These are phyloP conservation scores for Saccharomycopsis fermentans DNA, from an alignment of 805 yeast species.

Conservation along the genomic window DNA sequence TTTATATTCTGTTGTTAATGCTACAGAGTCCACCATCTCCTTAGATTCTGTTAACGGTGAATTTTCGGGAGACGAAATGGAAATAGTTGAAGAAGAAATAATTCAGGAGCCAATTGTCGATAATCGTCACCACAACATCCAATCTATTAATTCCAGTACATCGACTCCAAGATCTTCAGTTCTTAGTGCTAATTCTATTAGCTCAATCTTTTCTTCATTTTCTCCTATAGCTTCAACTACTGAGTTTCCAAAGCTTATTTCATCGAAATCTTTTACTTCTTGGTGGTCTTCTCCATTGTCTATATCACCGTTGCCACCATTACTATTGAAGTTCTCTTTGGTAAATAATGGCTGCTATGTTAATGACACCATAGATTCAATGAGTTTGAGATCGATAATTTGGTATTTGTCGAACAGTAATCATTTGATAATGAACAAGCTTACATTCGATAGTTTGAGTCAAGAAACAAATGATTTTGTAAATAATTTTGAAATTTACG, in stretches of 20 bases:
- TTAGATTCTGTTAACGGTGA: slow-evolving; percentile 11
- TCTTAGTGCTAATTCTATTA: slow-evolving; percentile 9
- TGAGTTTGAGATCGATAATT: slow-evolving; percentile 10
- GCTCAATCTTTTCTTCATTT: slow-evolving; percentile 6
- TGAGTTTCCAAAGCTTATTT: neutral
- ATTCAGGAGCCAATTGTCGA: slow-evolving; percentile 1
- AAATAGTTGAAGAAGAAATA: neutral
- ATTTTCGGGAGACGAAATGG: slow-evolving; percentile 7
- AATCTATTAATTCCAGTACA: neutral
- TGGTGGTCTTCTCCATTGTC: slow-evolving; percentile 16
- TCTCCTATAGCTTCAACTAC: neutral
- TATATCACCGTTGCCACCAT: slow-evolving; percentile 15
- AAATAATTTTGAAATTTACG: slow-evolving; percentile 10
- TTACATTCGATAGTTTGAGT: slow-evolving; percentile 9
- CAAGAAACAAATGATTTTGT: slow-evolving; percentile 10
- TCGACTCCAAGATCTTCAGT: slow-evolving; percentile 15
- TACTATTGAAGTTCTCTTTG: slow-evolving; percentile 13
- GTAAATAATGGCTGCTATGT: slow-evolving; percentile 2
- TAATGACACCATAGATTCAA: slow-evolving; percentile 8
- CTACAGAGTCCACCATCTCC: slow-evolving; percentile 9
- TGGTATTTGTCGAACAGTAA: slow-evolving; percentile 14
- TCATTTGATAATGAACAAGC: slow-evolving; percentile 6
- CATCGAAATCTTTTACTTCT: slow-evolving; percentile 6
- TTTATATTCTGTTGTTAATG: slow-evolving; percentile 13
- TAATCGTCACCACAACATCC: neutral